Base-by-base conservation (phyloP, 179 eudicot genomes). In the Actinidia chinensis region DNA sequence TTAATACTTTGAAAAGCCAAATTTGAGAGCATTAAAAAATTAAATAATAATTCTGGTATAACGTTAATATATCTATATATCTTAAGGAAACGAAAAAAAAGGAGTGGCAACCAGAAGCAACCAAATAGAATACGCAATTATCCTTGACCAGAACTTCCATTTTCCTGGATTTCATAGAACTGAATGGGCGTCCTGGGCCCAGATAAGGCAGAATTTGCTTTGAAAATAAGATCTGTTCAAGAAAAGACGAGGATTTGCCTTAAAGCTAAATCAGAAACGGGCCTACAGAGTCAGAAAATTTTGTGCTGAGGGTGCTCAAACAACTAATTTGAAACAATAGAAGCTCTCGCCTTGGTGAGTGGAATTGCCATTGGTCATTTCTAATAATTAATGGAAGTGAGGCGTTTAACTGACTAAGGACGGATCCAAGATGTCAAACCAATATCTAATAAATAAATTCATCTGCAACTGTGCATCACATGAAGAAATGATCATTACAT, bases 191-290 rank as follows among this genome's bases (percentile, higher is more conserved):
- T 51, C 55, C 17, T 15, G 54, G 48, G 28, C 47, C 59, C 66
- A 71, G 40, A 43, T 48, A 64, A 9, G 47, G 12, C 11, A 36
- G 51, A 8, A 48, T 64, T 72, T 61, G 64, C 46, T 63, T n/a
- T 51, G 54, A 73, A 55, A 63, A 66, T 58, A 64, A 66, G 65
- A 73, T 63, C 33, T 79, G 68, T 64, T 51, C 48, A 11, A 68
- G 47, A 8, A 51, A 73, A 50, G 36, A 40, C 36, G n/a, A 60
- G 61, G 58, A 44, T 76, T 52, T 60, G 18, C 56, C 20, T 50
- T 42, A 6, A 64, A 79, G 60, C 55, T 46, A 73, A 64, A 46
- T 8, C 7, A 4, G 36, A 69, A 59, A 52, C 9, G 36, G 75
- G 68, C 66, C 43, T 20, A 23, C 54, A 25, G 28, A 40, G 28